phyloP scores from a whole-genome alignment of 495 filamentous ascomycete species.

The Aspergillus funiculosus region DNA sequence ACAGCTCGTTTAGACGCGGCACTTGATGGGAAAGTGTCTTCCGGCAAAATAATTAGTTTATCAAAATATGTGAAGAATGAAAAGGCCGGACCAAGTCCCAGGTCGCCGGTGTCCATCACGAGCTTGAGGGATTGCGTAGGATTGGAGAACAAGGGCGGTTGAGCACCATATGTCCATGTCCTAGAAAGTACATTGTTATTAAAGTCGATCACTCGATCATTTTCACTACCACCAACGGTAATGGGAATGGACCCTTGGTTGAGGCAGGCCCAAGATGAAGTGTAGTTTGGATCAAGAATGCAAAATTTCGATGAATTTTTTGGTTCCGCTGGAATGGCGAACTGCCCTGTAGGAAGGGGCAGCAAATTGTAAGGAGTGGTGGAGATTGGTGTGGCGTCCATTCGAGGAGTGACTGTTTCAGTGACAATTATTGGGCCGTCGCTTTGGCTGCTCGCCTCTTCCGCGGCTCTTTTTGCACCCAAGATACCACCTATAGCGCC shows the following conservation, averaged over 20 bases:
- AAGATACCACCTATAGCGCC: slow-evolving; percentile 57
- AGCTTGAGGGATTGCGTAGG: slow-evolving; percentile 48
- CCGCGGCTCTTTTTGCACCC: slow-evolving; percentile 37
- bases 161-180: slow-evolving; percentile 63
- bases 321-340: slow-evolving; percentile 51
- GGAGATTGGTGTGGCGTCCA: slow-evolving; percentile 59
- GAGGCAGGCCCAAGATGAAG: slow-evolving; percentile 65
- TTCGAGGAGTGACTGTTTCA: slow-evolving; percentile 49
- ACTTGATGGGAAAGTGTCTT: slow-evolving; percentile 40
- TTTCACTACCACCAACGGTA: slow-evolving; percentile 21
- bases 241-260: slow-evolving; percentile 37
- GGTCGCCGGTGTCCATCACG: slow-evolving; percentile 59
- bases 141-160: slow-evolving; percentile 53
- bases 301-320: slow-evolving; percentile 60
- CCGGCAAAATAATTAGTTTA: slow-evolving; percentile 72
- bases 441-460: slow-evolving; percentile 14
- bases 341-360: slow-evolving; percentile 60
- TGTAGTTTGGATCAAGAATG: slow-evolving; percentile 53
- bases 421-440: slow-evolving; percentile 37
- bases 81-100: slow-evolving; percentile 63
- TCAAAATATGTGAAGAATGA: slow-evolving; percentile 66
- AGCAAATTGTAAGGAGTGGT: slow-evolving; percentile 53
- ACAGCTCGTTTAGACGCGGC: slow-evolving; percentile 27
- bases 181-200: slow-evolving; percentile 25
- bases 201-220: slow-evolving; percentile 26